Evolutionary conservation across 129 eudicot genomes (phyloP).

Genomic region (Scalesia atractyloides): DNA sequence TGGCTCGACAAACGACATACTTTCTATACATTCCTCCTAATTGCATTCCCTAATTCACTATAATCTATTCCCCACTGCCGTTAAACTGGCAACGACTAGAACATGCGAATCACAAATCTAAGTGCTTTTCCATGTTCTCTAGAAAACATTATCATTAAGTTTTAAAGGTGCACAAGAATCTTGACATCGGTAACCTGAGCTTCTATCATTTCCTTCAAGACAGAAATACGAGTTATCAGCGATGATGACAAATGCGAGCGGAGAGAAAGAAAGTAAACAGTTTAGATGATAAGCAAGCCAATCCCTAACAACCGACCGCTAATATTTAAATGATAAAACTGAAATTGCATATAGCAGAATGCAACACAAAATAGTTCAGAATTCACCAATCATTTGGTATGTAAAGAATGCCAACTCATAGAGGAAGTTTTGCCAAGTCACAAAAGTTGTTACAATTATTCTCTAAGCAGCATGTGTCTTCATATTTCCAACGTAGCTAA

Average conservation of each 20-base stretch:
- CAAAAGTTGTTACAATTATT: constrained; percentile 10
- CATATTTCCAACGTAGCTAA: constrained; percentile 7
- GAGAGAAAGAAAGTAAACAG: neutral
- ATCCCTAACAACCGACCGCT: neutral
- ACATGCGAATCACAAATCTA: neutral
- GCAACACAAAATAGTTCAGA: constrained; percentile 4
- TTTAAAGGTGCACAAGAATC: neutral
- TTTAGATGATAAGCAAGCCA: neutral
- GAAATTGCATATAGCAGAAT: neutral
- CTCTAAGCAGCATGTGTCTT: constrained; percentile 6
- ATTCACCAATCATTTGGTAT: constrained; percentile 14
- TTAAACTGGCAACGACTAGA: neutral
- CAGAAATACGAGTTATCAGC: neutral
- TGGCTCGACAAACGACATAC: neutral
- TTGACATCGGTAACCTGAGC: neutral
- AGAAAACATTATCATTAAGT: neutral
- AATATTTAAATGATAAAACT: neutral
- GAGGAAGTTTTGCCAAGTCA: neutral
- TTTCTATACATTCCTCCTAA: neutral
- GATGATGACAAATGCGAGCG: no score
- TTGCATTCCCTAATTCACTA: neutral
- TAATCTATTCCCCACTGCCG: neutral
- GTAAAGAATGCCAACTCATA: constrained; percentile 2
- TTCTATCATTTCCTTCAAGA: neutral
- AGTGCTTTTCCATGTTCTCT: neutral